Evolutionary conservation across 495 filamentous ascomycete species (phyloP).

Genomic region (Daldinia bambusicola): DNA sequence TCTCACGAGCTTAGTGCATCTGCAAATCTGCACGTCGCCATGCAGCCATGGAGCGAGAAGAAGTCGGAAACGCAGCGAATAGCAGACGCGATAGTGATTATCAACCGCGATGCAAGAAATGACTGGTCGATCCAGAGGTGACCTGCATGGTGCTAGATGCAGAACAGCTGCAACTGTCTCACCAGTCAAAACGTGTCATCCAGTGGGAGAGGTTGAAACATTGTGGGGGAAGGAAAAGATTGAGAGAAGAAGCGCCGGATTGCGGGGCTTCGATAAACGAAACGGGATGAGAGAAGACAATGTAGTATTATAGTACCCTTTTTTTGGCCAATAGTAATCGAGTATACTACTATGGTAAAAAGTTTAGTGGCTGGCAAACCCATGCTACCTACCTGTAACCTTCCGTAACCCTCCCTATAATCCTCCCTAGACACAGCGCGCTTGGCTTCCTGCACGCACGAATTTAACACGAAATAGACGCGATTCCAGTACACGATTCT

Average conservation of each 20-base stretch:
- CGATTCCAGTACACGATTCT: conserved; percentile 29
- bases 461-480: conserved; percentile 49
- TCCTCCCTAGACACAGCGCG: conserved; percentile 31
- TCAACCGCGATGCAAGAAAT: conserved; percentile 44
- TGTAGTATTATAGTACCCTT: too few relatives aligned
- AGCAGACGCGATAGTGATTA: conserved; percentile 42
- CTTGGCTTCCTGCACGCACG: conserved; percentile 43
- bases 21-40: conserved; percentile 46
- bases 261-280: conserved; percentile 17
- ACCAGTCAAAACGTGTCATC: conserved; percentile 28
- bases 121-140: conserved; percentile 41
- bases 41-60: conserved; percentile 41
- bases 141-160: conserved; percentile 44
- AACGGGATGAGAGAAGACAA: not conserved
- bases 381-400: conserved; percentile 4
- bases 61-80: conserved; percentile 41
- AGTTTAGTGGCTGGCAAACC: conserved; percentile 44
- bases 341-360: not conserved
- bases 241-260: conserved; percentile 39
- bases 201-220: conserved; percentile 45
- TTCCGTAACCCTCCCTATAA: not conserved
- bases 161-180: conserved; percentile 46
- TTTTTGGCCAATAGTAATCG: too few relatives aligned
- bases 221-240: conserved; percentile 32
- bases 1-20: conserved; percentile 40